These are phyloP conservation scores for Circinella minor DNA, from an alignment of 371 early-diverging fungal species.

Conservation along the genomic window DNA sequence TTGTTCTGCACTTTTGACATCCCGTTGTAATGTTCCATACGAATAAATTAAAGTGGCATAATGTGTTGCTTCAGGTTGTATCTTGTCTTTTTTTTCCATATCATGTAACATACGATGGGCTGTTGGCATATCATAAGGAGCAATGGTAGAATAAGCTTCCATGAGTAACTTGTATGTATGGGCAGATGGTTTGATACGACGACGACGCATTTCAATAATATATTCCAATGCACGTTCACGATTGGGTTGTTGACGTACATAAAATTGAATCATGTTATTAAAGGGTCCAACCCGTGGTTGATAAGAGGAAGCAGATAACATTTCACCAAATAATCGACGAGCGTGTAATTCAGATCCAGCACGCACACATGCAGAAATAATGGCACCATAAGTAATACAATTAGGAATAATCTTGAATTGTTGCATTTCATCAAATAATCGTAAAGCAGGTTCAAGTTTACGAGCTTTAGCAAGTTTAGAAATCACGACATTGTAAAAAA, in stretches of 20 bases:
- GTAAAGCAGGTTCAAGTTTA: constrained; percentile 60
- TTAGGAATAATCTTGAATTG: constrained; percentile 54
- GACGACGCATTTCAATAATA: constrained; percentile 53
- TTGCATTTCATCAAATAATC: constrained; percentile 67
- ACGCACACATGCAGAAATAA: constrained; percentile 68
- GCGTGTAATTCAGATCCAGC: constrained; percentile 62
- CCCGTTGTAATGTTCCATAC: constrained; percentile 61
- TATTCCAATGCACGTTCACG: constrained; percentile 59
- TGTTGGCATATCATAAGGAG: constrained; percentile 67
- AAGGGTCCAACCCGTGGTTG: constrained; percentile 66
- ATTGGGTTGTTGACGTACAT: constrained; percentile 61
- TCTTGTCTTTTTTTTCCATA: constrained; percentile 49
- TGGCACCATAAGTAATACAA: constrained; percentile 66
- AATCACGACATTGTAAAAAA: constrained; percentile 70
- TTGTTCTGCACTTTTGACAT: constrained; percentile 55
- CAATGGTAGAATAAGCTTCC: constrained; percentile 62
- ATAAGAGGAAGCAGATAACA: constrained; percentile 55
- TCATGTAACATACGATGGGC: constrained; percentile 59
- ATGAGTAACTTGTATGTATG: constrained; percentile 68
- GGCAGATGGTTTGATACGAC: constrained; percentile 59
- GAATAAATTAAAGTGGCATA: constrained; percentile 66
- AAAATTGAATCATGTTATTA: constrained; percentile 72
- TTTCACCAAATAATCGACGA: constrained; percentile 54
- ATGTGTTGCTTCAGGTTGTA: constrained; percentile 60
- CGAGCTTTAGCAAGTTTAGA: constrained; percentile 69